phyloP scores from a whole-genome alignment of 352 stramenopile genomes.

The Pythium chondricola region DNA sequence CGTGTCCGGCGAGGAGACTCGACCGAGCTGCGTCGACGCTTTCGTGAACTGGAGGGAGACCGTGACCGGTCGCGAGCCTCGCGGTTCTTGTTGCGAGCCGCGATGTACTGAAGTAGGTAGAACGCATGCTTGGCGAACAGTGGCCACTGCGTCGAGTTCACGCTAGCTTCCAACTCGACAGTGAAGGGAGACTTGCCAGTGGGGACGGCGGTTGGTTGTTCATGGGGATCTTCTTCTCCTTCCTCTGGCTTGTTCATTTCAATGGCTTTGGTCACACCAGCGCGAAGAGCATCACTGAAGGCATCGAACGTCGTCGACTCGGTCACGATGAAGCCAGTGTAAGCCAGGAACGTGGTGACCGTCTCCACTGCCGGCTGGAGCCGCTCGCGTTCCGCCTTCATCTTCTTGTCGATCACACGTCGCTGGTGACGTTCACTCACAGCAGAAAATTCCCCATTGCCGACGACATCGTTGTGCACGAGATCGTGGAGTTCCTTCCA shows the following conservation, averaged over 20 bases:
- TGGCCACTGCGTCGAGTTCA: slow-evolving; percentile 15
- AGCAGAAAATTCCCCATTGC: background rate
- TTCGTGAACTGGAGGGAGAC: slow-evolving; percentile 28
- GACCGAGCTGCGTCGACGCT: slow-evolving; percentile 26
- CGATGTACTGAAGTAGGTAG: slow-evolving; percentile 14
- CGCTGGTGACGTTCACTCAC: slow-evolving; percentile 35
- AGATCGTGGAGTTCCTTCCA: slow-evolving; percentile 15
- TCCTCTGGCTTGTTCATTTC: slow-evolving; percentile 55
- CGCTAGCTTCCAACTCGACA: slow-evolving; percentile 5
- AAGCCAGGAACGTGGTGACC: slow-evolving; percentile 26
- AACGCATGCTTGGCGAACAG: slow-evolving; percentile 14
- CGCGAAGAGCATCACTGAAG: slow-evolving; percentile 29
- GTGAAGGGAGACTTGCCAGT: slow-evolving; percentile 5
- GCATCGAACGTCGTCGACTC: slow-evolving; percentile 31
- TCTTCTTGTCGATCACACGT: slow-evolving; percentile 47
- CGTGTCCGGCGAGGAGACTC: slow-evolving; percentile 23
- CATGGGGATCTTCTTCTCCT: slow-evolving; percentile 36
- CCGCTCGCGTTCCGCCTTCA: slow-evolving; percentile 30
- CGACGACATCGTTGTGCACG: background rate
- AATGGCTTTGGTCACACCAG: slow-evolving; percentile 24
- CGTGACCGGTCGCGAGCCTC: slow-evolving; percentile 16
- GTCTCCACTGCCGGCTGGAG: slow-evolving; percentile 20
- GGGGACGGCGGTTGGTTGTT: slow-evolving; percentile 1
- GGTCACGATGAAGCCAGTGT: slow-evolving; percentile 21
- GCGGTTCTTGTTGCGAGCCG: background rate